These are phyloP conservation scores for Aureobasidium melanogenum DNA, from an alignment of 2,329 filamentous ascomycete species.

Conservation along the genomic window DNA sequence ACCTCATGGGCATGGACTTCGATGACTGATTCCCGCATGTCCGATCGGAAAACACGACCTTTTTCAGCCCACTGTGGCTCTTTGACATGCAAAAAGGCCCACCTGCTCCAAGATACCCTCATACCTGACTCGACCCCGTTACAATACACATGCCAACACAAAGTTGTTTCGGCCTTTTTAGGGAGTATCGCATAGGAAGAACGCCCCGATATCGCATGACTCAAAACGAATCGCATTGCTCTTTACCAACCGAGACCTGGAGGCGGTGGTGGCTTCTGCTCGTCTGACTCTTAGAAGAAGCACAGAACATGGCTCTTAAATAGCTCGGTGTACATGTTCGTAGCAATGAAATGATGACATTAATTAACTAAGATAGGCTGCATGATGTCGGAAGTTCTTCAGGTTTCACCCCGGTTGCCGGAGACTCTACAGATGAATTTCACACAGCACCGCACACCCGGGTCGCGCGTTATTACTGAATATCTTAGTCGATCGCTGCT, in stretches of 20 bases:
- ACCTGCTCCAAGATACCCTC: not conserved
- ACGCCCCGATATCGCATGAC: not conserved
- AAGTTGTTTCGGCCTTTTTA: not conserved
- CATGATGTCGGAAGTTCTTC: not conserved
- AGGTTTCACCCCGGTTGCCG: not conserved
- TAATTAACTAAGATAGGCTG: not conserved
- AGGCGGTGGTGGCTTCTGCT: not conserved
- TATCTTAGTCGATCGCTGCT: not conserved
- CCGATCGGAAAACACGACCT: not conserved
- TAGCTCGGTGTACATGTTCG: not conserved
- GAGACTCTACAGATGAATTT: not conserved
- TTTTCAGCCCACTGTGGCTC: not conserved
- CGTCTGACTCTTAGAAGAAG: not conserved
- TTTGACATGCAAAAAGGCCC: not conserved
- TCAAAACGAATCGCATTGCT: not conserved
- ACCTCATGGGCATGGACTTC: slow-evolving; percentile 69
- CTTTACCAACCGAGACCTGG: not conserved
- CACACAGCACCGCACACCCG: not conserved
- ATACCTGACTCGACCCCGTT: not conserved
- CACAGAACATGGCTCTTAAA: not conserved
- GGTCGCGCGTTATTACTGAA: not conserved
- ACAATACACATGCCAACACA: not conserved
- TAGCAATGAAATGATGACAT: not conserved
- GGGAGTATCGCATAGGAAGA: not conserved
- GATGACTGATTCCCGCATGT: slow-evolving; percentile 27